A percentile compares a stretch with the other conserved stretches of the same genome.
phyloP scores from a whole-genome alignment of 768 basidiomycete genomes.

The Lactarius hatsudake region DNA sequence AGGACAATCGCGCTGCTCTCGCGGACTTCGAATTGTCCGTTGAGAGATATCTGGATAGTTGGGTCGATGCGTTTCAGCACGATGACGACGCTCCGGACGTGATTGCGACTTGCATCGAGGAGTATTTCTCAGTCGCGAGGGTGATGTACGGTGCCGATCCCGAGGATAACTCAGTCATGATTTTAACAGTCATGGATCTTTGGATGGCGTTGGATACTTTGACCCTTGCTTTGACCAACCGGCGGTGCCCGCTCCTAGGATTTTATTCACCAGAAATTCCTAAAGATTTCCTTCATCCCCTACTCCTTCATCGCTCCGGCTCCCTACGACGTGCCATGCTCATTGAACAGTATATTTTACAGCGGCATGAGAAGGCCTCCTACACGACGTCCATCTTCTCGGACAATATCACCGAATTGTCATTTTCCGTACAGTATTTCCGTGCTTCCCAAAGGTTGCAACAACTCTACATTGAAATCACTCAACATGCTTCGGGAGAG shows the following conservation, averaged over 20 bases:
- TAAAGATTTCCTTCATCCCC: neutral
- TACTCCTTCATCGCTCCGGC: neutral
- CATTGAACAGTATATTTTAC: neutral
- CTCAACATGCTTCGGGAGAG: neutral
- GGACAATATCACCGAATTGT: neutral
- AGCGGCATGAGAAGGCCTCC: neutral
- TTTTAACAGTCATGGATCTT: slow-evolving; percentile 39
- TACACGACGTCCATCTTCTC: neutral
- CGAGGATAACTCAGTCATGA: slow-evolving; percentile 4
- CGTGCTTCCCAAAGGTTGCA: neutral
- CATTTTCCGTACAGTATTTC: neutral
- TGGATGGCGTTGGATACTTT: slow-evolving; percentile 38
- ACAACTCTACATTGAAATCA: neutral
- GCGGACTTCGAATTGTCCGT: neutral
- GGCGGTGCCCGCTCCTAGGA: neutral
- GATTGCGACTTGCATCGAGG: neutral
- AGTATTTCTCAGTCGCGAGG: neutral
- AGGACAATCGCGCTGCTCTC: neutral
- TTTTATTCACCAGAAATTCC: neutral
- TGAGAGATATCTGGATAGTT: neutral
- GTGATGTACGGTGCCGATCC: neutral
- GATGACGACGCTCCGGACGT: neutral
- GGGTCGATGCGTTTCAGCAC: neutral
- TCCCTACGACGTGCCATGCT: neutral
- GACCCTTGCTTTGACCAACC: neutral